Percentiles rank a stretch among this genome's conserved stretches.
Conservation (phyloP, 441 rosid genomes). For the Populus tomentosa region DNA sequence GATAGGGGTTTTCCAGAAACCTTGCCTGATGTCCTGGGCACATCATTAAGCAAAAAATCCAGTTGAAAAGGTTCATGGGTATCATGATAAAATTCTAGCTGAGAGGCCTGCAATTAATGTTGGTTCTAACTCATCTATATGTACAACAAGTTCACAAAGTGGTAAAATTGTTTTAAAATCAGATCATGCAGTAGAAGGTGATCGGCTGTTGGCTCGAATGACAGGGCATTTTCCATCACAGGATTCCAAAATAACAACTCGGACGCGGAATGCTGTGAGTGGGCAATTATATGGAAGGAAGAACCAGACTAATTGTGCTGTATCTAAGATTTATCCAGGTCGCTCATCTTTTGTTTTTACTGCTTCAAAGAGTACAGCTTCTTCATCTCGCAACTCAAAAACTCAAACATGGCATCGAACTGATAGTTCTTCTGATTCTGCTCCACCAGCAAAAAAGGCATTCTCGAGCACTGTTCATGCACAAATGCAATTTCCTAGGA, state of each 20-base stretch:
- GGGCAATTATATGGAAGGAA: conserved; percentile 38
- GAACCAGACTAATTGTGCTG: conserved; percentile 26
- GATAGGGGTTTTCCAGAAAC: conserved; percentile 39
- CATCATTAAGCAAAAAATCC: conserved; percentile 29
- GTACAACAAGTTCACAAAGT: conserved; percentile 23
- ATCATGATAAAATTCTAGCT: conserved; percentile 24
- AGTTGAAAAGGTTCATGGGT: conserved; percentile 27
- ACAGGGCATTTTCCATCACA: conserved; percentile 18
- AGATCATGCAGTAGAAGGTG: conserved; percentile 14
- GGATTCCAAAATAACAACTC: conserved; percentile 26
- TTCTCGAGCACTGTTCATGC: conserved; percentile 30
- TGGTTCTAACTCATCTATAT: conserved; percentile 30
- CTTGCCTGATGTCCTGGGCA: conserved; percentile 19
- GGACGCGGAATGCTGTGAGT: conserved; percentile 14
- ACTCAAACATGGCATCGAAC: conserved; percentile 74
- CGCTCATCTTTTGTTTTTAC: conserved; percentile 33
- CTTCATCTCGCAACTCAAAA: conserved; percentile 39
- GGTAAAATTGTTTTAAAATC: conserved; percentile 24
- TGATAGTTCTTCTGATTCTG: conserved; percentile 30
- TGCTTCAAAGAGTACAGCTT: conserved; percentile 36
- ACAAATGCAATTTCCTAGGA: conserved; percentile 39
- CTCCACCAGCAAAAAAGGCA: conserved; percentile 40
- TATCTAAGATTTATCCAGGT: conserved; percentile 36
- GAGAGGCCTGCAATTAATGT: conserved; percentile 34
- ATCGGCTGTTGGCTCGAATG: conserved; percentile 17